A percentile compares a stretch with the other conserved stretches of the same genome.
These are phyloP conservation scores for Vigna angularis DNA, from an alignment of 306 rosid genomes.

Conservation along the genomic window DNA sequence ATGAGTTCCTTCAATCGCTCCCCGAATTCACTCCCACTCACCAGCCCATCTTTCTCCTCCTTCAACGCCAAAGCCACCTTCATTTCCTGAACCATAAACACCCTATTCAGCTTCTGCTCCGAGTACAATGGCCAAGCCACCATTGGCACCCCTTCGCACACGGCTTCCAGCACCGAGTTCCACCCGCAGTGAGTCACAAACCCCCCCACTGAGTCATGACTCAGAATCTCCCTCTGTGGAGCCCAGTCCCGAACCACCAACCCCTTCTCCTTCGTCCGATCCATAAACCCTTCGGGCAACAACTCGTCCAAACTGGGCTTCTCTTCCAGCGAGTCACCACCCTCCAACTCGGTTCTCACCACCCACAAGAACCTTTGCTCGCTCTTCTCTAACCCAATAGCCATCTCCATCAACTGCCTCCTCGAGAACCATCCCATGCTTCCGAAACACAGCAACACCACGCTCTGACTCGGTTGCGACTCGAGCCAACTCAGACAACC, in stretches of 20 bases:
- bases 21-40: slow-evolving; percentile 42
- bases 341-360: slow-evolving; percentile 46
- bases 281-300: slow-evolving; percentile 59
- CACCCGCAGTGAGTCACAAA: slow-evolving; percentile 60
- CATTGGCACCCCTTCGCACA: slow-evolving; percentile 48
- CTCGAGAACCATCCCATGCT: slow-evolving; percentile 59
- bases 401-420: slow-evolving; percentile 56
- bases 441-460: slow-evolving; percentile 66
- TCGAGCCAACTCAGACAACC: slow-evolving; percentile 64
- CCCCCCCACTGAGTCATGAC: slow-evolving; percentile 67
- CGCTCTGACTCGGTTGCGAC: slow-evolving; percentile 61
- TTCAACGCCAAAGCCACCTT: slow-evolving; percentile 55
- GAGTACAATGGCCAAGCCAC: slow-evolving; percentile 70
- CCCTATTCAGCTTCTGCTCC: slow-evolving; percentile 57
- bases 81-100: slow-evolving; percentile 56
- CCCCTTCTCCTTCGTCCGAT: slow-evolving; percentile 56
- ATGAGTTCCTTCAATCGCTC: slow-evolving; percentile 45
- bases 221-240: slow-evolving; percentile 57
- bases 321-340: slow-evolving; percentile 30
- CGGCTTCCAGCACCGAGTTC: slow-evolving; percentile 50
- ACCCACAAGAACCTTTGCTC: slow-evolving; percentile 70
- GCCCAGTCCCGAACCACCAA: slow-evolving; percentile 65
- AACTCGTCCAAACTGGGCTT: slow-evolving; percentile 46
- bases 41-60: slow-evolving; percentile 49
- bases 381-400: slow-evolving; percentile 65